phyloP scores from a whole-genome alignment of 129 eudicot genomes.

The Deinandra increscens region DNA sequence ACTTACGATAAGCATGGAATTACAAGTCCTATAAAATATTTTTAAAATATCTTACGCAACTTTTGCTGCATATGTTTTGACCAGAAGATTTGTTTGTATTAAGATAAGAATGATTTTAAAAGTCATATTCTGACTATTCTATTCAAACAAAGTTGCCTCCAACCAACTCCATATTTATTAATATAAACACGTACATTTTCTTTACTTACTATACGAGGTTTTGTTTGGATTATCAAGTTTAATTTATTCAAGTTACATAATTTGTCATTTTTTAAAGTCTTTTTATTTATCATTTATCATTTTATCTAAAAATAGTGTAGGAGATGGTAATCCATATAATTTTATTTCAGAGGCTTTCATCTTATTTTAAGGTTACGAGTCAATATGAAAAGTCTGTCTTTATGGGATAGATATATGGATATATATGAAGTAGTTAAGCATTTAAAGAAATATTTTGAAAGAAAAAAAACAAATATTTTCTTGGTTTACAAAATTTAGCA shows the following conservation, averaged over 20 bases:
- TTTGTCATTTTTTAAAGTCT: background rate
- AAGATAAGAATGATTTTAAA: constrained; percentile 9
- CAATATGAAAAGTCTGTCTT: no score
- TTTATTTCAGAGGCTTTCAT: no score
- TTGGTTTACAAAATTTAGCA: no score
- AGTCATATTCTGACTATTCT: constrained; percentile 1
- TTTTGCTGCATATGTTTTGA: background rate
- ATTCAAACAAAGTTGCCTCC: constrained; percentile 9
- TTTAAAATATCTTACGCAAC: no score
- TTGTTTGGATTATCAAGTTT: background rate
- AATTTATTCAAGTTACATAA: background rate
- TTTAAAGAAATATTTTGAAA: no score
- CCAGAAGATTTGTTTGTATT: background rate
- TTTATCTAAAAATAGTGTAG: no score
- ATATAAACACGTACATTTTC: background rate
- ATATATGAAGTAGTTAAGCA: no score
- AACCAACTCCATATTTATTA: background rate
- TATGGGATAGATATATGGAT: no score
- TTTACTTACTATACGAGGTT: background rate
- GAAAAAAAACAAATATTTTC: no score
- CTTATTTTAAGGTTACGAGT: no score
- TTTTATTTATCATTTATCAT: no score
- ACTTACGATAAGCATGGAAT: background rate
- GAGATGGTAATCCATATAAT: no score
- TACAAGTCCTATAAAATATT: background rate